Conservation (phyloP, 192 early-diverging fungal species). For the Oehlia diaphana region DNA sequence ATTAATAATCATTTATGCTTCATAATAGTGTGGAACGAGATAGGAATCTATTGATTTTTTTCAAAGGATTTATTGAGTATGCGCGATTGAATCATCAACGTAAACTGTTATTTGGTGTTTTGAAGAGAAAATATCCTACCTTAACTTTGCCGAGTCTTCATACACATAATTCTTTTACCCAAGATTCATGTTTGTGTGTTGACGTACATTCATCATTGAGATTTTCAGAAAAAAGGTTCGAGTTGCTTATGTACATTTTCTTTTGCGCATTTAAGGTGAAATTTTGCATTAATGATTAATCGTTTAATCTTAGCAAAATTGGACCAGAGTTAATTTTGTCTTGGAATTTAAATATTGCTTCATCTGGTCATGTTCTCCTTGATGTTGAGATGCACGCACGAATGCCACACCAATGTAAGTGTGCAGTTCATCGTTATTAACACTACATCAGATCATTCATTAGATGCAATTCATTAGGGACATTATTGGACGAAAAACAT, state of each 20-base stretch:
- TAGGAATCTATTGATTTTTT: not conserved
- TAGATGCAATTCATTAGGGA: slow-evolving; percentile 2
- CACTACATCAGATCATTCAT: not conserved
- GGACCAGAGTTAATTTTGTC: slow-evolving; percentile 14
- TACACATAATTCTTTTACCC: not conserved
- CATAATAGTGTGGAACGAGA: slow-evolving; percentile 2
- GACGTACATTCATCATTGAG: not conserved
- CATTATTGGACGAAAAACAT: not conserved
- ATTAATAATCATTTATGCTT: not conserved
- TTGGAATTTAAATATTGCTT: slow-evolving; percentile 5
- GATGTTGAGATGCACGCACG: not conserved
- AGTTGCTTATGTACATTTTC: not conserved
- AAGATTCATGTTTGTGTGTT: not conserved
- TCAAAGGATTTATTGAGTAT: slow-evolving; percentile 22
- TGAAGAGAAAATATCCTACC: slow-evolving; percentile 5
- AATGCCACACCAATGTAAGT: slow-evolving; percentile 17
- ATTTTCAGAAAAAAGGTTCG: slow-evolving; percentile 18
- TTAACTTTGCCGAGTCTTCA: not conserved
- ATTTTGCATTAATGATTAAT: not conserved
- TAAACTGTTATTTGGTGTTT: not conserved
- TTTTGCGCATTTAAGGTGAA: not conserved
- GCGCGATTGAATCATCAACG: slow-evolving; percentile 19
- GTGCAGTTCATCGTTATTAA: not conserved
- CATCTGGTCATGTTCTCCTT: not conserved
- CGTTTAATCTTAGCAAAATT: not conserved